Percentiles rank a stretch among this genome's conserved stretches.
Conservation (phyloP, 306 rosid genomes). For the Astragalus glycyphyllos region DNA sequence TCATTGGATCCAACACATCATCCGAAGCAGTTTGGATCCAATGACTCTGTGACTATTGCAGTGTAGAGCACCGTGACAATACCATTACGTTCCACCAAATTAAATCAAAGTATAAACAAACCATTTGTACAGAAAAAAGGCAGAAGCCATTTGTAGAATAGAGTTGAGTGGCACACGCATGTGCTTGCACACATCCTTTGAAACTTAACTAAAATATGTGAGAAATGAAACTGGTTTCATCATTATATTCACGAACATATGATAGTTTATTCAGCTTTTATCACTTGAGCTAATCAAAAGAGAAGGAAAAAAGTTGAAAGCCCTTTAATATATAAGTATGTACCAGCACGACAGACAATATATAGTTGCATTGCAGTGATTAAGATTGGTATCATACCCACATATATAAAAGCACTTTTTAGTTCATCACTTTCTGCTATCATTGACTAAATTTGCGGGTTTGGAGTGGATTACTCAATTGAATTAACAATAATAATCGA, state of each 20-base stretch:
- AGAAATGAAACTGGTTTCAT: conserved; percentile 44
- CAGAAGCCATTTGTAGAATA: neutral
- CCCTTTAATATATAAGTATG: conserved; percentile 6
- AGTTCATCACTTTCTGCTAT: conserved; percentile 56
- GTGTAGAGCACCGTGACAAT: too few relatives aligned
- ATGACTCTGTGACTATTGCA: too few relatives aligned
- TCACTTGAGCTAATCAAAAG: conserved; percentile 39
- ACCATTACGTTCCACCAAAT: too few relatives aligned
- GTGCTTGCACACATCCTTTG: conserved; percentile 53
- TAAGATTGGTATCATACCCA: conserved; percentile 51
- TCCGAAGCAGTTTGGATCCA: too few relatives aligned
- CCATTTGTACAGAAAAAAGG: conserved; percentile 3
- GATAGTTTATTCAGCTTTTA: conserved; percentile 39
- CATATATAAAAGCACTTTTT: conserved; percentile 38
- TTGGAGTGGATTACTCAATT: conserved; percentile 34
- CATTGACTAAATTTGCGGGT: conserved; percentile 49
- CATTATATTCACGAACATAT: conserved; percentile 48
- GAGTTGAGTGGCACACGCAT: conserved; percentile 47
- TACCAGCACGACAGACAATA: conserved; percentile 43
- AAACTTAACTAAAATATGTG: conserved; percentile 34
- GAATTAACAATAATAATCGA: conserved; percentile 7
- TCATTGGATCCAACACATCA: too few relatives aligned
- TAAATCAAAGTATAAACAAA: conserved; percentile 24
- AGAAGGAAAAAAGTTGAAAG: conserved; percentile 19
- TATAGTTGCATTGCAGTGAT: conserved; percentile 48